Evolutionary conservation across 2,329 filamentous ascomycete species (phyloP), one percentile per base, ranked within the genome.

Genomic region (Xylariaceae sp.): DNA sequence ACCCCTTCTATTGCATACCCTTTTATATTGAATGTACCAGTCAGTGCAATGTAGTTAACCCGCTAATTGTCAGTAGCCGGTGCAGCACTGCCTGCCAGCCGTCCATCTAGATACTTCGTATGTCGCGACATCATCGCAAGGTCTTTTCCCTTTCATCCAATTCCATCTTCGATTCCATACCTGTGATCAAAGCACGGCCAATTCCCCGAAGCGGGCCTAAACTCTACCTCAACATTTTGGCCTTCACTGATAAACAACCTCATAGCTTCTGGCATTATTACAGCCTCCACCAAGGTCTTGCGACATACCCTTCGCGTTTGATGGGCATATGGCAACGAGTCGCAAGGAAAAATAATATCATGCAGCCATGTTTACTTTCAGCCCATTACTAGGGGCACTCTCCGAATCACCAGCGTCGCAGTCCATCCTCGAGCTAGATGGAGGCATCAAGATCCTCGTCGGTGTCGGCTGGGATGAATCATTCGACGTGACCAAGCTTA

Each of bases 401-500:
- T 91, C 89, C 50, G 83, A 88, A 62, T 94, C 90, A 46, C 79
- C 85, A 55, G 91, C 92, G 43, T 95, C 91, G 60, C 91, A 96
- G 71, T 97, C 94, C n/a, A 83, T 99, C 37, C 78, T 99, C 47
- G 92, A 97, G 76, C 87, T 99, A 53, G 94, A 99, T 75, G 92
- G 92, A 61, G 94, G 92, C 56, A 87, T 99, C 74, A 97, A 97
- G 72, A 84, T 99, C 50, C 80, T 99, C 51, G 84, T 99, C 39
- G 92, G 96, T 69, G 86, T 96, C 44, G 94, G 94, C 57, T 99
- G 94, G 94, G 91, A 97, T 69, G 90, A 95, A 70, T 81, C 82
- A 2, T 97, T 99, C 69, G 88, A 95, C 68, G 82, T 84, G 34
- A 81, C 82, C 59, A 88, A 89, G 76, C 82, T 99, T 50, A 85